Conservation (phyloP, 495 filamentous ascomycete species). For the Filosporella fistucella region DNA sequence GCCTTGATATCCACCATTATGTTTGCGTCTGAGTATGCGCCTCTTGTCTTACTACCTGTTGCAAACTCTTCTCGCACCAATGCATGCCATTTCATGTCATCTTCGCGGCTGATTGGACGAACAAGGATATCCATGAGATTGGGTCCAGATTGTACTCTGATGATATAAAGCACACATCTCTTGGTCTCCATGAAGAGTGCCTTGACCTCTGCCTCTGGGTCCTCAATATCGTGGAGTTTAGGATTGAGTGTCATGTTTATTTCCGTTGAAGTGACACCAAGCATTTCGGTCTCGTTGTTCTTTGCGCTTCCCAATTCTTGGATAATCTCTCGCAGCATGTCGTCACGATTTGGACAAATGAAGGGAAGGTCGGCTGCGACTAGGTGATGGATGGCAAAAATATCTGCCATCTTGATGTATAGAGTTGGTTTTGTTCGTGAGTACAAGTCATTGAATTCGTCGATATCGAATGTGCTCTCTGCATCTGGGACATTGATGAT, state of each 20-base stretch:
- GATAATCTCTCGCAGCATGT: constrained; percentile 85
- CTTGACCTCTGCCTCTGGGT: constrained; percentile 88
- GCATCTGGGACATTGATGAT: constrained; percentile 81
- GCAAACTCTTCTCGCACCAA: constrained; percentile 81
- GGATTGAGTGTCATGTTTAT: constrained; percentile 89
- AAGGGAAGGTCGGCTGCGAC: constrained; percentile 71
- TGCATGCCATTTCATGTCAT: constrained; percentile 81
- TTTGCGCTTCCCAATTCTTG: constrained; percentile 93
- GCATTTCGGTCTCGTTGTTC: constrained; percentile 89
- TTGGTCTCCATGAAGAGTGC: constrained; percentile 97
- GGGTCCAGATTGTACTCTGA: constrained; percentile 87
- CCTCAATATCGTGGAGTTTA: constrained; percentile 85
- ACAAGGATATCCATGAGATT: constrained; percentile 95
- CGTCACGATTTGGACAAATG: constrained; percentile 76
- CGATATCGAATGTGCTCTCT: constrained; percentile 92
- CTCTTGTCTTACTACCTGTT: constrained; percentile 61
- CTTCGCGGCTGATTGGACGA: constrained; percentile 78
- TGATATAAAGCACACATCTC: constrained; percentile 94
- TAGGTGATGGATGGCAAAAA: constrained; percentile 92
- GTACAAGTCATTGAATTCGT: constrained; percentile 97
- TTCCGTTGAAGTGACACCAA: constrained; percentile 79
- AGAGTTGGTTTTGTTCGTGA: constrained; percentile 92
- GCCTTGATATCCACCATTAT: constrained; percentile 80
- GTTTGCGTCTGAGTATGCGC: constrained; percentile 88
- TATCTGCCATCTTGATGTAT: constrained; percentile 97